Base-by-base conservation (phyloP, 2,329 filamentous ascomycete genomes). In the Ophiostoma sp. region DNA sequence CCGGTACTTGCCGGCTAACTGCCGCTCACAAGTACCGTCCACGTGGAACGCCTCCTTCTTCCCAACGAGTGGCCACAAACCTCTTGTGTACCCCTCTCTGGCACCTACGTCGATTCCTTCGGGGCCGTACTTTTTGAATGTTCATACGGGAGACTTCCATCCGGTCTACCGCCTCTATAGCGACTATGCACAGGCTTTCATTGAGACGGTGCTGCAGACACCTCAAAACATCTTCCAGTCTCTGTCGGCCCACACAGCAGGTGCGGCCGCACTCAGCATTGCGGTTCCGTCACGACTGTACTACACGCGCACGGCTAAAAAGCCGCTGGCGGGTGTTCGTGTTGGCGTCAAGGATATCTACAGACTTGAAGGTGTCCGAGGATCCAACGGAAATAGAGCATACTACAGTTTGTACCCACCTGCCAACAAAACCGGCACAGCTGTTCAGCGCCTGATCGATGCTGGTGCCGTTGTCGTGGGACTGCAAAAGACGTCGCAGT, bases 121-220 rank as follows among this genome's bases (percentile, higher is more conserved):
- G 11, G 52, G 52, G n/a, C 52, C 52, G 11, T 57, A 57, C 23
- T 57, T 57, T 27, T 27, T 57, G 8, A 57, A 57, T 57, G 23
- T 57, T 5, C 52, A 57, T 13, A 57, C 52, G 13, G 52, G 52
- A 23, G 52, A 57, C n/a, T 57, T 57, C 10, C 52, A 57, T 31
- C 52, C 52, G 10, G 52, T 57, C 2, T 57, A 57, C 23, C 52
- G 52, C 23, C 52, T 57, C 13, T 57, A 31, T 15, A 57, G 52
- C 52, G 52, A 57, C 52, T 13, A 57, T 17, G 52, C 52, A 27
- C 52, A 57, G 23, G 52, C 52, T 57, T 57, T 57, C 27, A 5
- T 57, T 57, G 52, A 57, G 23, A 57, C 52, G 52, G 52, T 57
- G n/a, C 52, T 57, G n/a, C 52, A 57, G 23, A 57, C 52, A 57